A percentile compares a stretch with the other conserved stretches of the same genome.
These are phyloP conservation scores for Protomyces inundatus DNA, from an alignment of 1,139 yeast species.

Conservation along the genomic window DNA sequence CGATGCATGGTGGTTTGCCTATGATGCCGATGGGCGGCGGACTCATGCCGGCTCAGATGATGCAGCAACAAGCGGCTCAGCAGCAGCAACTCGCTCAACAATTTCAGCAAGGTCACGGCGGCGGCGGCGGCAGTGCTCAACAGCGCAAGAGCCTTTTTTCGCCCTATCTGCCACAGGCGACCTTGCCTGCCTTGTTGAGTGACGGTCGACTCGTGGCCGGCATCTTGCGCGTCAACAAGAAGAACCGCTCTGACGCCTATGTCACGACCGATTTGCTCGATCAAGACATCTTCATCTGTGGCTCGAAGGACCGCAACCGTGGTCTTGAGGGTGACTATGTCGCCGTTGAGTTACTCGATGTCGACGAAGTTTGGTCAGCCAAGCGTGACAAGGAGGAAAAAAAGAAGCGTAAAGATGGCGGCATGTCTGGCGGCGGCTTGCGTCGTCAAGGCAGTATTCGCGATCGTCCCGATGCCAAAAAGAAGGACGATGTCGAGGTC, in stretches of 20 bases:
- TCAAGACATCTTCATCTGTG: constrained; percentile 95
- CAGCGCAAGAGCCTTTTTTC: constrained; percentile 85
- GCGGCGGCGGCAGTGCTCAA: constrained; percentile 1
- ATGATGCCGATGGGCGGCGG: constrained; percentile 35
- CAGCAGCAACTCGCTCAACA: constrained; percentile 40
- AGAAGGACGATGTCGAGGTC: constrained; percentile 96
- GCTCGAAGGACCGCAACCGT: constrained; percentile 97
- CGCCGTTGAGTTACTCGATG: constrained; percentile 87
- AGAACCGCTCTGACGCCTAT: constrained; percentile 94
- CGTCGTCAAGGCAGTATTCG: constrained; percentile 85
- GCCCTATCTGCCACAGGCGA: constrained; percentile 90
- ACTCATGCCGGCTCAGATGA: constrained; percentile 36
- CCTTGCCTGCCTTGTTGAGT: constrained; percentile 78
- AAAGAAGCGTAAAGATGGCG: constrained; percentile 67
- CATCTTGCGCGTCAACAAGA: constrained; percentile 84
- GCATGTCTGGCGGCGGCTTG: constrained; percentile 45
- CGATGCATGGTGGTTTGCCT: constrained; percentile 33
- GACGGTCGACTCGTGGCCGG: constrained; percentile 94
- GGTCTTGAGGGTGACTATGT: constrained; percentile 95
- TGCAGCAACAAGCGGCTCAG: constrained; percentile 32
- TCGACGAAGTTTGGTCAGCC: constrained; percentile 96
- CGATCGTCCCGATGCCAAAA: constrained; percentile 97
- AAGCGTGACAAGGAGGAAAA: constrained; percentile 96
- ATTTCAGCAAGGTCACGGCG: not conserved
- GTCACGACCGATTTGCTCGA: constrained; percentile 91